Base-by-base conservation (phyloP, 2,329 filamentous ascomycete genomes). In the Paecilomyces variotii region DNA sequence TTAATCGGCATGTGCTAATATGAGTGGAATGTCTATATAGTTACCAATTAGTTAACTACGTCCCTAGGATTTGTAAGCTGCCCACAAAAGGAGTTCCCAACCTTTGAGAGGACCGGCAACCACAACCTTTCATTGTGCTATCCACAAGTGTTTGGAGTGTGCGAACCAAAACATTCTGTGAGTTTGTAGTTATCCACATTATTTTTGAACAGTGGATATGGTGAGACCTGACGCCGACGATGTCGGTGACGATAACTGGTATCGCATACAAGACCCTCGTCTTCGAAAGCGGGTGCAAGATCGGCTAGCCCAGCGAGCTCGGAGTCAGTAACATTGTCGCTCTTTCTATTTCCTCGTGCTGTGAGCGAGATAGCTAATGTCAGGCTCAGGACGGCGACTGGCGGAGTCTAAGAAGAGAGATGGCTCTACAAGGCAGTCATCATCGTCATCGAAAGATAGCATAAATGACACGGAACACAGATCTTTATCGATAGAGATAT, bases 231-330 rank as follows among this genome's bases (percentile, higher is more conserved):
- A 49, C 10, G 19, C n/a, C 19, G n/a, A 19, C 14, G 53, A 57
- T 11, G 25, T 32, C 27, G 53, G 49, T 3, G 57, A 45, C 11
- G 63, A 66, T 53, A 58, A 59, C 54, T 76, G 73, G 73, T 67
- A 68, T 35, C 64, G 67, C 19, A 67, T 74, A 27, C 57, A 68
- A 52, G 72, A 75, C 57, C 67, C 71, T 3, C 72, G 68, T 59
- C 70, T 73, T 59, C 64, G 74, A 45, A 75, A 76, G 62, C 69
- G 73, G 55, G 73, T 75, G n/a, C 73, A 75, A 62, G 73, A 76
- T 62, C 65, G 72, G 52, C 60, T 75, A 50, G 74, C 74, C 26
- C 72, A 76, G 60, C 64, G 73, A 64, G 72, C 72, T 25, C 65
- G 72, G 63, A 61, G 72, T 74, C 65, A 63, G 67, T 64, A 12